Evolutionary conservation across 2,329 filamentous ascomycete species (phyloP).

Genomic region (Colletotrichum chlorophyti): DNA sequence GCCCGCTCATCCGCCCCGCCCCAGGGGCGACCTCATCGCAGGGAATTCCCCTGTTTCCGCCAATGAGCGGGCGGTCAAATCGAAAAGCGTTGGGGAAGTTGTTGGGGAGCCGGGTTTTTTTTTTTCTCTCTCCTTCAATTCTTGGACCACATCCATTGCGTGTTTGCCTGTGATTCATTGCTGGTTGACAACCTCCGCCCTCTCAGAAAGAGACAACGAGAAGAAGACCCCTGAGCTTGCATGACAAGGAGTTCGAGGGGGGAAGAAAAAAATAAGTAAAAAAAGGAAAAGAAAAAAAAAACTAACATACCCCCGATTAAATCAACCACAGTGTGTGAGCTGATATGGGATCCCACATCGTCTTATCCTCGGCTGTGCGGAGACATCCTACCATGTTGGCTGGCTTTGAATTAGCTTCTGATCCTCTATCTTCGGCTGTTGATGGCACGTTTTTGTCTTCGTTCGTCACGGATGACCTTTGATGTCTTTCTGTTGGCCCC

Average conservation of each 20-base stretch:
- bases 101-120: conserved; percentile 24
- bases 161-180: conserved; percentile 24
- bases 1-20: conserved; percentile 22
- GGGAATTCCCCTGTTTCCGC: conserved; percentile 12
- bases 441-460: conserved; percentile 15
- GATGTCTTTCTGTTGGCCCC: conserved; percentile 16
- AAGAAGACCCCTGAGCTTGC: conserved; percentile 5
- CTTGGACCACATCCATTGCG: conserved; percentile 23
- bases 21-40: conserved; percentile 23
- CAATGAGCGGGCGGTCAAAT: conserved; percentile 20
- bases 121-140: background rate
- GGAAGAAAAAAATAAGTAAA: no score
- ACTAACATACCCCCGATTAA: no score
- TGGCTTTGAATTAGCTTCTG: conserved; percentile 21
- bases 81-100: conserved; percentile 29
- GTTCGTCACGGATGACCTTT: conserved; percentile 7
- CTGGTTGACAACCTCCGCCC: conserved; percentile 26
- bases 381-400: conserved; percentile 1
- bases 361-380: conserved; percentile 27
- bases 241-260: background rate
- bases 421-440: conserved; percentile 1
- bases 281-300: no score
- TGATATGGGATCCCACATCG: conserved; percentile 21
- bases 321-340: conserved; percentile 24
- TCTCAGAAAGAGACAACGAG: background rate